Base-by-base conservation (phyloP, 805 yeast species). In the Saturnispora halmiae region DNA sequence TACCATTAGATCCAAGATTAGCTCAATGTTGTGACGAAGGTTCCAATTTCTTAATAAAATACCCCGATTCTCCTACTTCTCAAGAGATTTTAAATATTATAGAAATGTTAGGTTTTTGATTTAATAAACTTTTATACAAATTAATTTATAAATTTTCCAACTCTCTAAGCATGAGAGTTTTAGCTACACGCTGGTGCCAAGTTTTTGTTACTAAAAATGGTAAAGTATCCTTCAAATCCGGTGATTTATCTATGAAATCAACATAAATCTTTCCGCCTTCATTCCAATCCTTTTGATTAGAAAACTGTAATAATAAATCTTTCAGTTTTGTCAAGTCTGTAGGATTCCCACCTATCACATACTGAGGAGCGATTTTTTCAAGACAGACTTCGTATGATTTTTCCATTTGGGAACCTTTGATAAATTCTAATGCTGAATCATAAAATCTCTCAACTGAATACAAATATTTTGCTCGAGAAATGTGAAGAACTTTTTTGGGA, bases 1-100 rank as follows among this genome's bases (percentile, higher is more conserved):
- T 92, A 2, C 99, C 99, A 0, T 67, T 92, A 32, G 99, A 92
- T 62, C 97, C 98, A 11, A 69, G 97, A 46, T 86, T 92, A 15
- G 97, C 97, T 0, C 72, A 70, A 51, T 72, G 87, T 33, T 87
- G 96, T 60, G 99, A 92, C 56, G 51, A 65, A 18, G 99, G 99
- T 15, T 81, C 75, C 49, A 77, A 83, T 45, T 92, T 90, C 59
- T 65, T 86, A 43, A 96, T 87, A 49, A 63, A 68, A 40, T 79
- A 79, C 52, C 90, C 95, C 0, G 96, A 88, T 45, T 84, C 95
- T 3, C 97, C 98, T 0, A 95, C 97, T 0, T 75, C 95, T 2
- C 70, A 72, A 2, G 95, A 96, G 1, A 79, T 92, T 41, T 59
- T 86, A 45, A 81, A 79, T 37, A 95, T 92, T 28, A 94, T 90